Percentiles rank a stretch among this genome's conserved stretches.
These are phyloP conservation scores for Petunia axillaris DNA, from an alignment of 257 asterid genomes.

Conservation along the genomic window DNA sequence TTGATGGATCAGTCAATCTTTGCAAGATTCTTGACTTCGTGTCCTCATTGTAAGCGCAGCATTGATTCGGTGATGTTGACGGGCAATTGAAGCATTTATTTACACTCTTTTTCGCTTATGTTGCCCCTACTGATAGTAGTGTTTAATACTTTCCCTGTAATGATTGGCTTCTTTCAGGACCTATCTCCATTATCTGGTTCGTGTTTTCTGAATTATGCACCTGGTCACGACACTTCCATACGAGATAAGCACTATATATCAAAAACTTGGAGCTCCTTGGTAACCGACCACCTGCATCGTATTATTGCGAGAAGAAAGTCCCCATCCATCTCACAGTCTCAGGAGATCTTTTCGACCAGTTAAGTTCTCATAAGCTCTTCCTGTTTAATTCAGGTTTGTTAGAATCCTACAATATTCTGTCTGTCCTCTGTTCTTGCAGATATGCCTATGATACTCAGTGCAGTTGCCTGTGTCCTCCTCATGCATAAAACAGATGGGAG, in stretches of 20 bases:
- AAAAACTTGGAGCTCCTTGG: conserved; percentile 58
- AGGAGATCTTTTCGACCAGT: conserved; percentile 59
- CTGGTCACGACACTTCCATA: conserved; percentile 34
- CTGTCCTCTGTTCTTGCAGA: conserved; percentile 52
- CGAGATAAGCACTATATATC: conserved; percentile 40
- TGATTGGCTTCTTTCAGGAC: conserved; percentile 56
- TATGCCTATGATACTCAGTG: conserved; percentile 67
- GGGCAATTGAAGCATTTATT: conserved; percentile 8
- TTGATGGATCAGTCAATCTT: conserved; percentile 5
- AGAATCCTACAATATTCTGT: conserved; percentile 1
- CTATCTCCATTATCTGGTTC: conserved; percentile 47
- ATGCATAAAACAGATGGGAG: conserved; percentile 61
- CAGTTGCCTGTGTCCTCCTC: conserved; percentile 68
- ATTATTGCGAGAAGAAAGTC: conserved; percentile 51
- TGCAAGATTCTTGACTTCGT: conserved; percentile 6
- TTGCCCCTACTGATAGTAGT: not conserved
- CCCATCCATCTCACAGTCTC: conserved; percentile 45
- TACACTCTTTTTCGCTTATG: not conserved
- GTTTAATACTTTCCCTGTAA: not conserved
- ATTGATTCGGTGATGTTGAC: not conserved
- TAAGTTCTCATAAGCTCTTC: conserved; percentile 19
- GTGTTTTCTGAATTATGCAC: conserved; percentile 45
- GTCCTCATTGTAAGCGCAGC: not conserved
- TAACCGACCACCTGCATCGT: conserved; percentile 50
- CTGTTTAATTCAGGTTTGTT: conserved; percentile 19